A percentile compares a stretch with the other conserved stretches of the same genome.
Evolutionary conservation across 805 yeast genomes (phyloP).

Genomic region (Pichia kluyveri): DNA sequence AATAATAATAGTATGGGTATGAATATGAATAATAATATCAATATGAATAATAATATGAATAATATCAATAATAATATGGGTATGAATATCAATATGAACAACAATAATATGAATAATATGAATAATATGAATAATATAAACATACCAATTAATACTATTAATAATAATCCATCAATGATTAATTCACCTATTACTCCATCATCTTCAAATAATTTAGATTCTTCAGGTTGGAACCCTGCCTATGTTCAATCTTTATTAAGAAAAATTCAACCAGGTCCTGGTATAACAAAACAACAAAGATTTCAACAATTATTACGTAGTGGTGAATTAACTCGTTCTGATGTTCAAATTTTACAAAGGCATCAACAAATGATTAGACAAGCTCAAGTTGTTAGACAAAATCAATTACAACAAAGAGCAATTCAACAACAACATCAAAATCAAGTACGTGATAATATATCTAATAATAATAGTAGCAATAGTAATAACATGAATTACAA

Average conservation of each 20-base stretch:
- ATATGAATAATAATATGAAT: not conserved
- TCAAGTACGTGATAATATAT: not conserved
- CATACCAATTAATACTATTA: not conserved
- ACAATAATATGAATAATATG: not conserved
- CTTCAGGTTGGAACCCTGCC: conserved; percentile 9
- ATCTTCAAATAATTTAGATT: not conserved
- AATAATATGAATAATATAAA: not conserved
- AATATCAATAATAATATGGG: not conserved
- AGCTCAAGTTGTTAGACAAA: conserved; percentile 20
- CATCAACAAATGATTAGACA: conserved; percentile 26
- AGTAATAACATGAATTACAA: too few relatives aligned
- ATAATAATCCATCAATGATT: not conserved
- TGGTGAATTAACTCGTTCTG: conserved; percentile 25
- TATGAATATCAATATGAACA: not conserved
- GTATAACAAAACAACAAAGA: conserved; percentile 26
- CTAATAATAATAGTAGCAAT: not conserved
- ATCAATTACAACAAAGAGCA: conserved; percentile 9
- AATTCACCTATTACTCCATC: conserved; percentile 9
- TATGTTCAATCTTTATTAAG: conserved; percentile 22
- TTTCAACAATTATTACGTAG: conserved; percentile 24
- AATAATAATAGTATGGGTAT: not conserved
- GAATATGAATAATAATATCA: not conserved
- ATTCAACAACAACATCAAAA: not conserved
- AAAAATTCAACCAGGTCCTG: conserved; percentile 26
- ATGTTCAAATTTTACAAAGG: conserved; percentile 22